Base-by-base conservation (phyloP, 2,329 filamentous ascomycete genomes). In the Hypomyces rosellus region DNA sequence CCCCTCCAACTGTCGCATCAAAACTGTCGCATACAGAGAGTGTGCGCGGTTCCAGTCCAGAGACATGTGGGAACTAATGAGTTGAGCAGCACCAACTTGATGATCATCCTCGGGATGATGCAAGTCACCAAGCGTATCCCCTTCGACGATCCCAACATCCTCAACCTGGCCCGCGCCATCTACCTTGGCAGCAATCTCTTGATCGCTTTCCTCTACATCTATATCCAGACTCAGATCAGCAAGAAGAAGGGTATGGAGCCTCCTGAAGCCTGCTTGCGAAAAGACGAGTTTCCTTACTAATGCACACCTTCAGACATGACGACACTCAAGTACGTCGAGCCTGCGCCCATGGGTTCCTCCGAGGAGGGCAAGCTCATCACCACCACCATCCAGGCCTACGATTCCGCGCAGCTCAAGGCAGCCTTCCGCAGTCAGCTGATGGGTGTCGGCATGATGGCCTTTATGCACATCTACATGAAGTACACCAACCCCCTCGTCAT, bases 401-500 rank as follows among this genome's bases (percentile, higher is more conserved):
- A 99, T 72, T 78, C 84, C 63, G 75, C 80, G 62, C 92, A 97
- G 76, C 80, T 97, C 67, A 87, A 87, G 74, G 77, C 81, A 57
- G 80, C 89, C 59, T 89, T 92, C 80, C 93, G 93, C 72, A 81
- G 85, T 57, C 92, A 97, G 76, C 74, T 95, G 64, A 97, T 96
- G 88, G 93, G 93, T 54, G 78, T 99, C 52, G 91, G 81, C 70
- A 99, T 99, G 91, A 97, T 99, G 92, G 84, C 73, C 55, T 88
- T 96, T 66, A 97, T 99, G 92, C 93, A 99, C 76, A 60, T 99
- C 55, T 99, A 97, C 84, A 88, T 99, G 80, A 91, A 96, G 72
- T 99, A 97, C 85, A 97, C 91, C 76, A 99, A 97, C 84, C 93
- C 93, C 39, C 88, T 99, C 46, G 78, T 96, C 65, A 96, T 99